phyloP scores from a whole-genome alignment of 2,329 filamentous ascomycete species.

The Aspergillus novoparasiticus region DNA sequence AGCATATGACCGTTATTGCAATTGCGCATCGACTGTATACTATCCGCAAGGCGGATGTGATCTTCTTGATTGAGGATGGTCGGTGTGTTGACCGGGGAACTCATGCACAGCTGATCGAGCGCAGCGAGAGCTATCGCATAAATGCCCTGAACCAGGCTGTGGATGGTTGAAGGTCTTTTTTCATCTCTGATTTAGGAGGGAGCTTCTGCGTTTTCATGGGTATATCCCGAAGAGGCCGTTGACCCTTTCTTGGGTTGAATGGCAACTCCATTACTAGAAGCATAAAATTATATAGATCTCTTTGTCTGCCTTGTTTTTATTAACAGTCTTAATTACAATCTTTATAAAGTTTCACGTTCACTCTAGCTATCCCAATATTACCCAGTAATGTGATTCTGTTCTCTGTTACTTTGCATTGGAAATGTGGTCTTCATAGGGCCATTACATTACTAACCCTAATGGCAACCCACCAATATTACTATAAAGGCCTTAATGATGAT shows the following conservation, averaged over 20 bases:
- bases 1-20: constrained; percentile 44
- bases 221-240: neutral
- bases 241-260: neutral
- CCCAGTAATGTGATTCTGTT: neutral
- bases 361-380: too few relatives aligned
- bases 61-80: constrained; percentile 74
- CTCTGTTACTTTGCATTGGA: neutral
- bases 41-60: constrained; percentile 73
- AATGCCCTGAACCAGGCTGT: neutral
- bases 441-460: neutral
- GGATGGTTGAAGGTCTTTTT: neutral
- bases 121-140: neutral
- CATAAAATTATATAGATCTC: neutral
- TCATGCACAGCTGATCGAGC: constrained; percentile 60
- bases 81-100: constrained; percentile 64
- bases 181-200: neutral
- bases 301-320: neutral
- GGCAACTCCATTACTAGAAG: neutral
- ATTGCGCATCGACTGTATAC: constrained; percentile 48
- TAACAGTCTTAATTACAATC: neutral
- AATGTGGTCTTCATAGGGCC: neutral
- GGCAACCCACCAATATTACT: neutral
- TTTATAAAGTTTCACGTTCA: neutral
- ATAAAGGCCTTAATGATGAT: neutral
- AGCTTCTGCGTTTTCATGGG: neutral